Evolutionary conservation across 176 grass and related monocot species (phyloP).

Genomic region (Calamus simplicifolius): DNA sequence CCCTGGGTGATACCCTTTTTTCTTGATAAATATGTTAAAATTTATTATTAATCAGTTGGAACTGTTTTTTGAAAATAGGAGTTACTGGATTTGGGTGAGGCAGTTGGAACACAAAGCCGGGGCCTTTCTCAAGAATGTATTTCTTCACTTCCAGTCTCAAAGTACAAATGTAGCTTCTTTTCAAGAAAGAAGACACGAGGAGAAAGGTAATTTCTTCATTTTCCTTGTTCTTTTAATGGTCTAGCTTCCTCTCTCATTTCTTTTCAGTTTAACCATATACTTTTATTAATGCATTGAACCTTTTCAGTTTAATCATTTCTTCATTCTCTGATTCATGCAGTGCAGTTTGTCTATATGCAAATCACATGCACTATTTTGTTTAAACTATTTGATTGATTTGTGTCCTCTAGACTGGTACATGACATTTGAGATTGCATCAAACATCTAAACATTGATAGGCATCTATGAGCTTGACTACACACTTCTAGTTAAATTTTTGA

Average conservation of each 20-base stretch:
- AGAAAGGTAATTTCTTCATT: conserved; percentile 57
- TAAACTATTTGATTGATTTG: no score
- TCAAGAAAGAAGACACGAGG: conserved; percentile 53
- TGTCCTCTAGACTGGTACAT: no score
- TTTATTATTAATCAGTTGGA: neutral
- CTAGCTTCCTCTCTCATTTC: neutral
- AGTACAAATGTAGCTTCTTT: conserved; percentile 95
- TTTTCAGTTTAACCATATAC: neutral
- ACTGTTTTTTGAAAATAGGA: conserved; percentile 45
- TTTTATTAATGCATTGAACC: neutral
- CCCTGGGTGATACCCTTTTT: neutral
- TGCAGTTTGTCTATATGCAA: neutral
- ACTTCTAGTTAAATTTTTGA: no score
- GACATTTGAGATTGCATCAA: no score
- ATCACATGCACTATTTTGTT: neutral
- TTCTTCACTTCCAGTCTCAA: conserved; percentile 73
- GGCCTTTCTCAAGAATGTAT: conserved; percentile 84
- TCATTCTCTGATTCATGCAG: no score
- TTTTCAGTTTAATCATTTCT: neutral
- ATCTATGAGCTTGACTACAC: no score
- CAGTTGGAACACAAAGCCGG: conserved; percentile 83
- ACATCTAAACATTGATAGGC: no score
- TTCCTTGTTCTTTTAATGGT: neutral
- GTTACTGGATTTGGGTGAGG: conserved; percentile 87
- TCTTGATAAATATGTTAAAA: neutral